Conservation (phyloP, 306 rosid species). For the Hippophae rhamnoides region DNA sequence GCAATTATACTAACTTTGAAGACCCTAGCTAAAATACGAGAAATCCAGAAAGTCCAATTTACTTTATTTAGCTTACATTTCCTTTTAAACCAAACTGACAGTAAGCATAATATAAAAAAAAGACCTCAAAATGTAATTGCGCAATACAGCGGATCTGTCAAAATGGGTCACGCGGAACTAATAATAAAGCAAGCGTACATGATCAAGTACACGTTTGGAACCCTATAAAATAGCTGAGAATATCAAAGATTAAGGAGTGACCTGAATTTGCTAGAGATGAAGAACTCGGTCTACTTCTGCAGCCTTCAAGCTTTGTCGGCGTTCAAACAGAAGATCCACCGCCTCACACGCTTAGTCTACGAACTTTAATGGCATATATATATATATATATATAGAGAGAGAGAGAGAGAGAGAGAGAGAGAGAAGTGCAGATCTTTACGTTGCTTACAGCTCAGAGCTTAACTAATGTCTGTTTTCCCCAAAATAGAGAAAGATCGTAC, state of each 20-base stretch:
- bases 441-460: slow-evolving; percentile 45
- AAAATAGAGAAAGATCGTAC: too few relatives aligned
- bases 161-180: slow-evolving; percentile 11
- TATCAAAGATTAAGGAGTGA: slow-evolving; percentile 17
- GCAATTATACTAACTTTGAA: too few relatives aligned
- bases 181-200: slow-evolving; percentile 7
- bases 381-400: too few relatives aligned
- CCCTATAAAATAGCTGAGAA: slow-evolving; percentile 26
- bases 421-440: slow-evolving; percentile 29
- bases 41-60: slow-evolving; percentile 3
- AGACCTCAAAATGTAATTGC: slow-evolving; percentile 9
- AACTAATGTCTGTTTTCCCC: slow-evolving; percentile 17
- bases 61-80: slow-evolving; percentile 13
- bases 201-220: slow-evolving; percentile 14
- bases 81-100: slow-evolving; percentile 13
- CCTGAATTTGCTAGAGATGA: slow-evolving; percentile 35
- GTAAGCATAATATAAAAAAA: neutral
- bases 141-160: slow-evolving; percentile 38
- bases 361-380: neutral
- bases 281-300: slow-evolving; percentile 24
- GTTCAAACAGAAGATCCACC: slow-evolving; percentile 28
- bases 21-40: too few relatives aligned
- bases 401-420: slow-evolving; percentile 1
- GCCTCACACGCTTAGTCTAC: slow-evolving; percentile 6
- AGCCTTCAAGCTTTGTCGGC: slow-evolving; percentile 27